Evolutionary conservation across 192 early-diverging fungal species (phyloP), one percentile per base, ranked within the genome.

Genomic region (Backusella liffmaniae): DNA sequence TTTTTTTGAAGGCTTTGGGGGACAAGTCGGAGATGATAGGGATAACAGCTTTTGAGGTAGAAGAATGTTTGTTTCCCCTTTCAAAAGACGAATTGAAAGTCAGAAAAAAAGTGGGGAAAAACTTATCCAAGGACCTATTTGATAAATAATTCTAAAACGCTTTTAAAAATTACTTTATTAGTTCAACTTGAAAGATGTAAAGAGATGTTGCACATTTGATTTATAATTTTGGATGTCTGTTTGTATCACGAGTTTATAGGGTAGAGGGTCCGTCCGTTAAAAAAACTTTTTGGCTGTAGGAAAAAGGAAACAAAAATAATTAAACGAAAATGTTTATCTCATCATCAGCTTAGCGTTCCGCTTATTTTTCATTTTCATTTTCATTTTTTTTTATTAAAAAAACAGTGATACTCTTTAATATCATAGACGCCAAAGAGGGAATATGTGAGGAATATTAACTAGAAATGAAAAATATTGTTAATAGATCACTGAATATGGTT

Each of bases 131-230:
- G 53, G 53, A 3, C n/a, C 21, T 21, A 9, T 44, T 1, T 56
- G 53, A 56, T 56, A 21, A 21, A 9, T 21, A 23, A 56, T 21
- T 10, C 8, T 23, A 23, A 56, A 56, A 56, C 53, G 53, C n/a
- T 56, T 56, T 56, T 56, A 56, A 56, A 56, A 56, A 56, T 56
- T 56, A 56, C 53, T 56, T 56, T 56, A 56, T 56, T 56, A 56
- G 53, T 56, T 8, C 53, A 56, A 56, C n/a, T 21, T 21, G 53
- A 56, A 21, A 56, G 53, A 56, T 56, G 53, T 21, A 23, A 56
- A 44, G n/a, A 56, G 53, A 56, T 56, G 53, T 56, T 5, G 21
- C 7, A 56, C 53, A 56, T 56, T 9, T 21, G n/a, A 21, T 56
- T 56, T 56, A 16, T 44, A 26, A 21, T 56, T 56, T 56, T 56